phyloP scores from a whole-genome alignment of 1,284 basidiomycete species.

The Malassezia vespertilionis region DNA sequence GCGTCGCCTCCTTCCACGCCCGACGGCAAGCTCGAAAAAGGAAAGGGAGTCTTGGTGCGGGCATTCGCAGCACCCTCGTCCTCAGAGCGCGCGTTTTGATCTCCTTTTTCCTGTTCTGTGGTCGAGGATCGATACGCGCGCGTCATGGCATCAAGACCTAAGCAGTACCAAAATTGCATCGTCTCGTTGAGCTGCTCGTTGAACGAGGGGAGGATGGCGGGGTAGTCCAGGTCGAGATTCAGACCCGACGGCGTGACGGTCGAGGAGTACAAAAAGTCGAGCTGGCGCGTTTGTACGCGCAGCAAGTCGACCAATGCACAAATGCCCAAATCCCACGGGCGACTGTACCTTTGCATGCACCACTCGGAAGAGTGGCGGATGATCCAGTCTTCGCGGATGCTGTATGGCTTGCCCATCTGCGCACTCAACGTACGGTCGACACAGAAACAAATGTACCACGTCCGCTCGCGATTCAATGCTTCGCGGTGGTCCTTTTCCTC shows the following conservation, averaged over 20 bases:
- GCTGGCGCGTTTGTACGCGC: conserved; percentile 58
- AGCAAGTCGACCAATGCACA: conserved; percentile 29
- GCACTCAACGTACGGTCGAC: conserved; percentile 72
- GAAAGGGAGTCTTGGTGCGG: too few species aligned
- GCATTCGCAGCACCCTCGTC: too few species aligned
- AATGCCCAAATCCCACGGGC: conserved; percentile 43
- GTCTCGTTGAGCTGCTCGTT: conserved; percentile 64
- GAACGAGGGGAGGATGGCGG: conserved; percentile 68
- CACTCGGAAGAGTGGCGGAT: conserved; percentile 65
- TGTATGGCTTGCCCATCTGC: conserved; percentile 81
- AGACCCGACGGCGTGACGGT: conserved; percentile 71
- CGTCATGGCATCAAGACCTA: conserved; percentile 11
- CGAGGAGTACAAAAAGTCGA: conserved; percentile 79
- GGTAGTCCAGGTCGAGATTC: conserved; percentile 75
- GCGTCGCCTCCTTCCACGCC: not conserved
- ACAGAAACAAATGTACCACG: conserved; percentile 83
- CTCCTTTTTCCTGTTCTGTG: too few species aligned
- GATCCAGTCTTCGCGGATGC: conserved; percentile 75
- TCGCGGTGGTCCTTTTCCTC: conserved; percentile 60
- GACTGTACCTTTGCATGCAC: conserved; percentile 48
- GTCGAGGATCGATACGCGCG: too few species aligned
- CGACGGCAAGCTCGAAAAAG: too few species aligned
- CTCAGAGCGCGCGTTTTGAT: too few species aligned
- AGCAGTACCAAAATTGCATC: conserved; percentile 19
- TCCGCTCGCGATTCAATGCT: conserved; percentile 82